Evolutionary conservation across 2,329 filamentous ascomycete genomes (phyloP).

Genomic region (Talaromyces sp.): DNA sequence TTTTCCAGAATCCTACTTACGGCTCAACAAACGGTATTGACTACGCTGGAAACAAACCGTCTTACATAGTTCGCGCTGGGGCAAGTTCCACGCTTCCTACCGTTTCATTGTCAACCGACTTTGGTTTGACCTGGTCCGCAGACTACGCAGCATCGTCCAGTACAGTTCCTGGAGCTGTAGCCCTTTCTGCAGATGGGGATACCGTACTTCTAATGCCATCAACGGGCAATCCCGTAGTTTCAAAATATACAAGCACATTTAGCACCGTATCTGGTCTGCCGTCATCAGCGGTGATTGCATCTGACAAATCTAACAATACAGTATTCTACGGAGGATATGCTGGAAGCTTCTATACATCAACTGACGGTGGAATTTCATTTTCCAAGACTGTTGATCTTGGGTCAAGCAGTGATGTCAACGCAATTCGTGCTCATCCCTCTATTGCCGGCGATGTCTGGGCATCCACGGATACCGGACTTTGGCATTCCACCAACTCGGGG

Average conservation of each 20-base stretch:
- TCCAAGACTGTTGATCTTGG: conserved; percentile 37
- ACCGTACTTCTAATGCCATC: conserved; percentile 34
- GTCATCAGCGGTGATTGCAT: conserved; percentile 48
- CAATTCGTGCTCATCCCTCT: conserved; percentile 23
- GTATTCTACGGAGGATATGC: conserved; percentile 53
- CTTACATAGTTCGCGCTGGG: conserved; percentile 51
- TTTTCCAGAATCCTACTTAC: conserved; percentile 50
- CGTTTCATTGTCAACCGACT: conserved; percentile 49
- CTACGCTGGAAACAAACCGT: conserved; percentile 40
- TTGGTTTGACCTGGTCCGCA: conserved; percentile 50
- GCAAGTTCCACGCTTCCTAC: conserved; percentile 38
- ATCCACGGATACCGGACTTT: conserved; percentile 51
- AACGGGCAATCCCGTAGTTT: conserved; percentile 22
- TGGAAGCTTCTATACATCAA: conserved; percentile 51
- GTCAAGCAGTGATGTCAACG: conserved; percentile 25
- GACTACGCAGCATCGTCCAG: conserved; percentile 47
- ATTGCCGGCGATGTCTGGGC: conserved; percentile 25
- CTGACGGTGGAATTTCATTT: conserved; percentile 49
- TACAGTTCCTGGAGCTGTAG: conserved; percentile 46
- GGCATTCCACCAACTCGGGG: conserved; percentile 53
- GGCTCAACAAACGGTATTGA: conserved; percentile 45
- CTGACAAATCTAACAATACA: conserved; percentile 52
- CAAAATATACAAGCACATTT: conserved; percentile 35
- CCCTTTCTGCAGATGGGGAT: conserved; percentile 51
- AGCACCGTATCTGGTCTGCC: conserved; percentile 46